A percentile compares a stretch with the other conserved stretches of the same genome.
Conservation (phyloP, 1,284 basidiomycete species). For the Sanghuangporus baumii region DNA sequence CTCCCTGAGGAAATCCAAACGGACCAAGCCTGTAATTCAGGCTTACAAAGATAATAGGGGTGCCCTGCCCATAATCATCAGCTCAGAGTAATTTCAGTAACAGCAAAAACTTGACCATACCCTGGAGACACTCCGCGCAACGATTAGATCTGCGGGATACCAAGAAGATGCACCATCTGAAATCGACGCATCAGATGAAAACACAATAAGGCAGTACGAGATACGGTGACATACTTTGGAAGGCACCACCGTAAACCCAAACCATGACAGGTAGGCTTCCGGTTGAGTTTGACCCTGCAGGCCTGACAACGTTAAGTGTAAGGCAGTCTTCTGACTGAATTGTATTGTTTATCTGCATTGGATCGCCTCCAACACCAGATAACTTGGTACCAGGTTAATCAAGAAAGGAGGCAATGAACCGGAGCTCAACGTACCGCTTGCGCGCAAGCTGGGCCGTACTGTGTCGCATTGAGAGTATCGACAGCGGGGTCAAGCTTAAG, state of each 20-base stretch:
- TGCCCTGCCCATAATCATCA: conserved; percentile 22
- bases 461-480: conserved; percentile 35
- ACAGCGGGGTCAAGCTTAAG: conserved; percentile 41
- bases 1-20: conserved; percentile 44
- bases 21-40: conserved; percentile 50
- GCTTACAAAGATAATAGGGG: conserved; percentile 51
- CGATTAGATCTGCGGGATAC: conserved; percentile 38
- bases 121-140: conserved; percentile 39
- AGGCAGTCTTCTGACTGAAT: conserved; percentile 40
- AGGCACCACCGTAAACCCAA: conserved; percentile 28
- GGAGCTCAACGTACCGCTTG: conserved; percentile 28
- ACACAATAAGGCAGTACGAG: neutral
- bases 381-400: neutral
- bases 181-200: neutral
- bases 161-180: conserved; percentile 28
- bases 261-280: conserved; percentile 33
- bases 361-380: neutral
- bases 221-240: conserved; percentile 3
- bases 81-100: conserved; percentile 5
- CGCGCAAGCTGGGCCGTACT: conserved; percentile 52
- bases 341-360: neutral
- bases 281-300: conserved; percentile 25
- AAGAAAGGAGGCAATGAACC: neutral
- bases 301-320: conserved; percentile 41
- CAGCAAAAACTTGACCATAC: conserved; percentile 24